These are phyloP conservation scores for Hypoxylon sp. DNA, from an alignment of 2,329 filamentous ascomycete genomes.

Conservation along the genomic window DNA sequence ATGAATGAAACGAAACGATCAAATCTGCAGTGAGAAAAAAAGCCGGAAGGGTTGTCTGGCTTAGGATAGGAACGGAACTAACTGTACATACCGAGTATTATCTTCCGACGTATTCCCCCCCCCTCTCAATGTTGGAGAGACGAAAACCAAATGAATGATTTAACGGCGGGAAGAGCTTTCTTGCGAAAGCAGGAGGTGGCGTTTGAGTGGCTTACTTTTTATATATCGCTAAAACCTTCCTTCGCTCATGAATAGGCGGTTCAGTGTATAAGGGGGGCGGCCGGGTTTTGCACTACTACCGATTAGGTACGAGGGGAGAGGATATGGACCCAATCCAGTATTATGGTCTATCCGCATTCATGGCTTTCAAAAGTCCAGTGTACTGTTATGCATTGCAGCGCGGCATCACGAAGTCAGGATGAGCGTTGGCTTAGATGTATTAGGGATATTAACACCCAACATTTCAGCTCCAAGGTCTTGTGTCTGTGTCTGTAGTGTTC, in stretches of 20 bases:
- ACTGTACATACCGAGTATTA: constrained; percentile 31
- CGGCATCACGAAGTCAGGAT: too few relatives aligned
- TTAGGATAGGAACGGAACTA: neutral
- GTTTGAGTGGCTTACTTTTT: constrained; percentile 14
- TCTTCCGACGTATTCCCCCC: constrained; percentile 5
- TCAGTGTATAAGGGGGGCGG: constrained; percentile 11
- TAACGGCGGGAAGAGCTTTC: constrained; percentile 21
- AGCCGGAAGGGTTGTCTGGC: constrained; percentile 8
- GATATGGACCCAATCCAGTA: too few relatives aligned
- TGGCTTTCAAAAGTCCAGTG: too few relatives aligned
- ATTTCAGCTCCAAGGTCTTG: too few relatives aligned
- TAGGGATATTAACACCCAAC: too few relatives aligned
- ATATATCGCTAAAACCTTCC: neutral
- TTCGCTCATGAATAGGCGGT: constrained; percentile 23
- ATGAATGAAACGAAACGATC: constrained; percentile 8
- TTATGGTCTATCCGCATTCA: too few relatives aligned
- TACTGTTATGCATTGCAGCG: too few relatives aligned
- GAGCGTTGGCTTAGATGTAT: too few relatives aligned
- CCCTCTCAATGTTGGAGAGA: constrained; percentile 8
- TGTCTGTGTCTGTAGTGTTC: too few relatives aligned
- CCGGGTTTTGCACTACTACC: constrained; percentile 5
- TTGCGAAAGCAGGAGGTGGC: constrained; percentile 19
- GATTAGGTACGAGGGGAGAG: constrained; percentile 9
- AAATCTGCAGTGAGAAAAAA: too few relatives aligned
- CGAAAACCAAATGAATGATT: constrained; percentile 22